Percentiles rank a stretch among this genome's conserved stretches.
phyloP scores from a whole-genome alignment of 2,329 filamentous ascomycete species.

The Eurotiales sp. region DNA sequence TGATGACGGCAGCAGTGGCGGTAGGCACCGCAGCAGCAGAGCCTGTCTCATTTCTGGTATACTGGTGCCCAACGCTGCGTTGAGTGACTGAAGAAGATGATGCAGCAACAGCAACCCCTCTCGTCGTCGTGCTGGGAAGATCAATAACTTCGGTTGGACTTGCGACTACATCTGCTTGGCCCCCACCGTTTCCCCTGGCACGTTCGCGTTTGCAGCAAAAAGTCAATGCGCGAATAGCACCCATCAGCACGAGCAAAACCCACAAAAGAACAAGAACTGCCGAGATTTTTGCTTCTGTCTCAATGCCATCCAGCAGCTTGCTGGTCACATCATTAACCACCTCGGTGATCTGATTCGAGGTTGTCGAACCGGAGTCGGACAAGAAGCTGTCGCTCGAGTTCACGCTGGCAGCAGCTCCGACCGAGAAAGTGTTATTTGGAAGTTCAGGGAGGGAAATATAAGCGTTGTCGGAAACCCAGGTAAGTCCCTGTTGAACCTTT shows the following conservation, averaged over 20 bases:
- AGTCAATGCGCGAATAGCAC: conserved; percentile 62
- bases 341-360: conserved; percentile 75
- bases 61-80: background rate
- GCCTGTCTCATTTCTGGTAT: background rate
- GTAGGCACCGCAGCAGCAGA: no score
- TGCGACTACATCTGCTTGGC: conserved; percentile 19
- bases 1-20: background rate
- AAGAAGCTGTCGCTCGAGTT: conserved; percentile 62
- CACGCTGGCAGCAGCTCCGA: conserved; percentile 63
- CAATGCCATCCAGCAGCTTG: conserved; percentile 64
- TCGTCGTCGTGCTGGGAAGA: conserved; percentile 4
- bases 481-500: conserved; percentile 80
- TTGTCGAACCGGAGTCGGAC: conserved; percentile 66
- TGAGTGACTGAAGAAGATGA: background rate
- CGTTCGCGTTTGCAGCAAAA: conserved; percentile 60
- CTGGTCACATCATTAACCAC: conserved; percentile 68
- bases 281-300: conserved; percentile 77
- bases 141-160: background rate
- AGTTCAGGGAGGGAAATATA: conserved; percentile 77
- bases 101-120: background rate
- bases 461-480: conserved; percentile 86
- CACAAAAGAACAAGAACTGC: conserved; percentile 70
- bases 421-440: conserved; percentile 75
- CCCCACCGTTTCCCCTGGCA: conserved; percentile 58
- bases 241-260: conserved; percentile 71